Conservation (phyloP, 345 rosid genomes). For the Camelina neglecta region DNA sequence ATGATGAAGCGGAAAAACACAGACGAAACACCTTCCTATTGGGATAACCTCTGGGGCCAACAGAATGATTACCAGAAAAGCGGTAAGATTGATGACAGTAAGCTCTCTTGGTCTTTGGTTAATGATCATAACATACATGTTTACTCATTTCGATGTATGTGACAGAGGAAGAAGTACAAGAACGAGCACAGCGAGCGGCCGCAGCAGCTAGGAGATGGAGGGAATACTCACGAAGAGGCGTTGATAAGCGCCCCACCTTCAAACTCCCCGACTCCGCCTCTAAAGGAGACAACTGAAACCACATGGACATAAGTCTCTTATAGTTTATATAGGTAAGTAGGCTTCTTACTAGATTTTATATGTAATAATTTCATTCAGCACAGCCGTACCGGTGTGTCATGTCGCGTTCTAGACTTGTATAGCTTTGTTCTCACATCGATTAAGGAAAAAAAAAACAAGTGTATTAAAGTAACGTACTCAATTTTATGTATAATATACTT, state of each 20-base stretch:
- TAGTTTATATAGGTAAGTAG: conserved; percentile 18
- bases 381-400: not conserved
- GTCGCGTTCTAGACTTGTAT: conserved; percentile 32
- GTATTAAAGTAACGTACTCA: conserved; percentile 6
- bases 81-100: conserved; percentile 49
- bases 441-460: conserved; percentile 18
- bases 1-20: conserved; percentile 67
- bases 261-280: conserved; percentile 80
- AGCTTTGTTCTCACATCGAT: conserved; percentile 29
- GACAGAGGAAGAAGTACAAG: conserved; percentile 84
- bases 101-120: conserved; percentile 18
- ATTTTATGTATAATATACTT: not conserved
- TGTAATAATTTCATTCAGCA: conserved; percentile 33
- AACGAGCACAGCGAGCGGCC: conserved; percentile 75
- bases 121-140: not conserved
- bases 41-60: conserved; percentile 76
- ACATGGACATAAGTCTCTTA: conserved; percentile 13
- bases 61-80: conserved; percentile 59
- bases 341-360: conserved; percentile 3
- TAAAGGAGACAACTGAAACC: conserved; percentile 48
- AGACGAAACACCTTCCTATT: conserved; percentile 58
- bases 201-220: conserved; percentile 95
- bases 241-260: conserved; percentile 71
- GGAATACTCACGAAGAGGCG: conserved; percentile 89
- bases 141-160: conserved; percentile 5